Base-by-base conservation (phyloP, 345 rosid genomes). In the Eucalyptus pauciflora region DNA sequence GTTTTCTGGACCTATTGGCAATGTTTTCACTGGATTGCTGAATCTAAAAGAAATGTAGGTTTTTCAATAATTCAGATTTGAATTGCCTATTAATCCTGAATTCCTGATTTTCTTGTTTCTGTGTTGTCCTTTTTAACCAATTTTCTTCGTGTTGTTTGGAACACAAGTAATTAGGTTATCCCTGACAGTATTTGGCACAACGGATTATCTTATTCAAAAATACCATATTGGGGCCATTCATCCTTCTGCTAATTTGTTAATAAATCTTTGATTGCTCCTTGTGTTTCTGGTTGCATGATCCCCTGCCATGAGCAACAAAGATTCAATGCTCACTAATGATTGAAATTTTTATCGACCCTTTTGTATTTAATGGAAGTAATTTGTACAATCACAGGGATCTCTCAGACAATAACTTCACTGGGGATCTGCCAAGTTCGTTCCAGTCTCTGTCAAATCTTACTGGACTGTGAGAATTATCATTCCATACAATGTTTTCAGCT, bases 381-480 rank as follows among this genome's bases (percentile, higher is more conserved):
- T 27, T 87, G 22, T 54, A 51, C 85, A 69, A 58, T 89, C 52
- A 79, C 93, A 96, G 99, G 97, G 99, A 98, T 93, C 93, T 98
- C 41, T 96, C 99, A 25, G 91, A 91, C 94, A 96, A 98, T 89
- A 89, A 94, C 89, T 95, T 98, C 90, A 91, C 92, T 22, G 99
- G 99, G 91, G 99, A 98, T 91, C 92, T 98, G 50, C 99, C 99
- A 13, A 95, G 94, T 93, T 96, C 99, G 79, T 94, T 98, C 91
- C 95, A 92, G 88, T 93, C 95, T 86, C 92, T 96, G 90, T 91
- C 87, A 90, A 98, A 94, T 92, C 95, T 98, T 88, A 92, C 94
- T 49, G 91, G 91, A 94, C 88, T 98, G 99, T 98, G 94, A 94
- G 98, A 31, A 22, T 92, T 86, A 46, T 45, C n/a, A 14, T 54